These are phyloP conservation scores for Sporodiniella umbellata DNA, from an alignment of 371 early-diverging fungal species.

Conservation along the genomic window DNA sequence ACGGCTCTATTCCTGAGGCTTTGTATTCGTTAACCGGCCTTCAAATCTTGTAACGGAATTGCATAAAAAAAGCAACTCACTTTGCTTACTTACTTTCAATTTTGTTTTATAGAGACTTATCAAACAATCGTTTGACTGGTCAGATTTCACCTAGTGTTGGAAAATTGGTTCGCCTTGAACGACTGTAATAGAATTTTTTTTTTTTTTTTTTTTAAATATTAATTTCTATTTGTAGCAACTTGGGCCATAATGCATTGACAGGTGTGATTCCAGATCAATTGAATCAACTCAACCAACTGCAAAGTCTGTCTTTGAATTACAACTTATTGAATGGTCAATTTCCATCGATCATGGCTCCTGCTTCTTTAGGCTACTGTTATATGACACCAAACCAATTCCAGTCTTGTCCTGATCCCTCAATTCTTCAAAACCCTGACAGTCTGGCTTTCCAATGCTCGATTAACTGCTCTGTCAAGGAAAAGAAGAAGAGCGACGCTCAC, in stretches of 20 bases:
- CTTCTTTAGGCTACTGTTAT: slow-evolving; percentile 42
- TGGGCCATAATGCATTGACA: slow-evolving; percentile 44
- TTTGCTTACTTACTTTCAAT: background rate
- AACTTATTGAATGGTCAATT: slow-evolving; percentile 50
- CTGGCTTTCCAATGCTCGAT: slow-evolving; percentile 55
- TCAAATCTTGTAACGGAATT: slow-evolving; percentile 24
- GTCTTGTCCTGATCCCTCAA: slow-evolving; percentile 42
- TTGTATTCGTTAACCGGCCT: slow-evolving; percentile 28
- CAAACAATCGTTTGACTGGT: slow-evolving; percentile 52
- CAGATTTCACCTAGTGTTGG: slow-evolving; percentile 38
- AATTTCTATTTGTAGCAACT: slow-evolving; percentile 20
- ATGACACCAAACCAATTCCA: slow-evolving; percentile 53
- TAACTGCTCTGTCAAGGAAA: slow-evolving; percentile 27
- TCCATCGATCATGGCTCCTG: slow-evolving; percentile 41
- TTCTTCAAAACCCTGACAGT: slow-evolving; percentile 35
- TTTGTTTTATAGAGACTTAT: slow-evolving; percentile 36
- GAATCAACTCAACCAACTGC: slow-evolving; percentile 33
- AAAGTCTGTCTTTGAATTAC: slow-evolving; percentile 46
- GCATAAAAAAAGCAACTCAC: no score
- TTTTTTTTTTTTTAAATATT: no score
- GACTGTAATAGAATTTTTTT: slow-evolving; percentile 31
- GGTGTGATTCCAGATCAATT: slow-evolving; percentile 47
- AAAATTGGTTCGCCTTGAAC: slow-evolving; percentile 35
- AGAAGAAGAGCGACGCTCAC: slow-evolving; percentile 13
- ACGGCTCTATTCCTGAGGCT: slow-evolving; percentile 38